Conservation (phyloP, 208 protist species). For the Acanthamoeba quina region DNA sequence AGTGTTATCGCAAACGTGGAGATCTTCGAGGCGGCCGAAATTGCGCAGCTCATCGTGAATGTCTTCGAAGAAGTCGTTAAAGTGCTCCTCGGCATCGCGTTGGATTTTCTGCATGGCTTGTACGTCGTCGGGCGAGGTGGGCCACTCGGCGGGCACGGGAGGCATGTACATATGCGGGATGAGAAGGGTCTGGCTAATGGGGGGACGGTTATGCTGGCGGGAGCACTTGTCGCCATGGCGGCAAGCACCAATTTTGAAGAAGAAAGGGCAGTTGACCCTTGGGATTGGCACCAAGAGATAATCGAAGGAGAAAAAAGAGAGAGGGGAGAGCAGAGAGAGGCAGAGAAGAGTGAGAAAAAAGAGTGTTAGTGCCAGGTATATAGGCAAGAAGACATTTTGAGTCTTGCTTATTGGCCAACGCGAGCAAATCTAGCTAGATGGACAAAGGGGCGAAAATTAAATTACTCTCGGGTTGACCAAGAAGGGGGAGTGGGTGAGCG, state of each 20-base stretch:
- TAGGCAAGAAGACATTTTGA: neutral
- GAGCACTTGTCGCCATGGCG: constrained; percentile 85
- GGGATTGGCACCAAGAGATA: neutral
- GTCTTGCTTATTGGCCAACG: constrained; percentile 2
- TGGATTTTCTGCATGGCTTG: neutral
- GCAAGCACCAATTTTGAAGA: constrained; percentile 88
- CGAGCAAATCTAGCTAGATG: constrained; percentile 25
- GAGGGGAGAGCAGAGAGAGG: neutral
- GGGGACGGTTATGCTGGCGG: constrained; percentile 81
- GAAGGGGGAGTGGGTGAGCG: neutral
- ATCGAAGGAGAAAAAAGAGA: neutral
- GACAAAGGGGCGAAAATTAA: constrained; percentile 6
- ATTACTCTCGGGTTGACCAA: constrained; percentile 16
- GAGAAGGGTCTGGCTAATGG: constrained; percentile 82
- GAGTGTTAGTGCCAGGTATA: neutral
- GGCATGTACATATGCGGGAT: constrained; percentile 79
- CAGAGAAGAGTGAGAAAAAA: neutral
- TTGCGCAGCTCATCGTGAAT: constrained; percentile 86
- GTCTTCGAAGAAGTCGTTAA: constrained; percentile 90
- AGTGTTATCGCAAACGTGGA: constrained; percentile 76
- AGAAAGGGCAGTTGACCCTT: constrained; percentile 83
- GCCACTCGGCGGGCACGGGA: constrained; percentile 24
- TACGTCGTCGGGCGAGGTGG: constrained; percentile 7
- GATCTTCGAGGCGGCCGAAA: constrained; percentile 85
- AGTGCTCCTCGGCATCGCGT: constrained; percentile 82